Base-by-base conservation (phyloP, 2,329 filamentous ascomycete species). In the Fonsecaea erecta region DNA sequence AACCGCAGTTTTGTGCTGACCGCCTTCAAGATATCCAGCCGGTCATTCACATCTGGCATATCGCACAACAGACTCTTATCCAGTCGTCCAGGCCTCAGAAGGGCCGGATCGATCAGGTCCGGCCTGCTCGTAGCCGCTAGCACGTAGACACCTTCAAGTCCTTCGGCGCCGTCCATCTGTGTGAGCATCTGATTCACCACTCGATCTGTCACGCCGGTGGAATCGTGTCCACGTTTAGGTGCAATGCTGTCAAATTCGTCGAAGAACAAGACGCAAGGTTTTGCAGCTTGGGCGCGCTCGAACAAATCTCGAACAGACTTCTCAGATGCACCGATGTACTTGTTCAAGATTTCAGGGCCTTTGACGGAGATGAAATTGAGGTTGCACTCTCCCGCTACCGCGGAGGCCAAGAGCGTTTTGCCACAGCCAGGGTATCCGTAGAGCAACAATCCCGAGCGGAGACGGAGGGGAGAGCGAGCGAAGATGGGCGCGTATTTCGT, bases 331-430 rank as follows among this genome's bases (percentile, higher is more conserved):
- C 95, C 95, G 65, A 99, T 99, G 77, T 99, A 99, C 79, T 99
- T 99, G 83, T 99, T 99, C 61, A 99, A 81, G 65, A 99, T 98
- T 77, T 99, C 96, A 0, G 95, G 95, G 0, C 95, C 95, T 80
- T 99, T 99, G 74, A 99, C 95, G 46, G 90, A 93, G 77, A 99
- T 99, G 78, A 99, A 99, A 78, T 99, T 99, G 66, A 99, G 87
- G 0, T 94, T 94, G 74, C 94, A 98, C 80, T 99, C 95, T 62
- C 94, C 94, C 12, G 96, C 95, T n/a, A 99, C 94, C 0, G 95
- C 95, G 64, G 92, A 96, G 21, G 96, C 95, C 9, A 99, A 86
- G 8, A 99, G 84, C 0, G 95, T 99, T 80, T 99, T 99, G 67
- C 96, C 96, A 74, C 95, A 98, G 1, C 95, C 95, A 0, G 95